These are phyloP conservation scores for Chrysoporthe deuterocubensis DNA, from an alignment of 2,329 filamentous ascomycete genomes.

Conservation along the genomic window DNA sequence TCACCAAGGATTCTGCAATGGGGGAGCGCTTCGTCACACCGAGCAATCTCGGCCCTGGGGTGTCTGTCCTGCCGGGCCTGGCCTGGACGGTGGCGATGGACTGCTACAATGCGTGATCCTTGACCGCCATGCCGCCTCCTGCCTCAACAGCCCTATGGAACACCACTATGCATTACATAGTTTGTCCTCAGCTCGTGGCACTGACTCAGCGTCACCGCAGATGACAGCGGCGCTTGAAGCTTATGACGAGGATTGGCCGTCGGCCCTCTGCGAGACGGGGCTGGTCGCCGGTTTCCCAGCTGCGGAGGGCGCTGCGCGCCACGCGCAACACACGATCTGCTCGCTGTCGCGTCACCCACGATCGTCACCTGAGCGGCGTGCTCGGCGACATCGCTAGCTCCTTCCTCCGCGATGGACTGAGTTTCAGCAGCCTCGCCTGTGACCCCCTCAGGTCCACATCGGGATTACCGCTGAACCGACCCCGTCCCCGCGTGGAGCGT, in stretches of 20 bases:
- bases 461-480: constrained; percentile 19
- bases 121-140: neutral
- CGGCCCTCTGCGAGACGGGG: neutral
- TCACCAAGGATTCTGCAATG: constrained; percentile 1
- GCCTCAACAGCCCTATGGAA: constrained; percentile 8
- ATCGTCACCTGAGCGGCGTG: neutral
- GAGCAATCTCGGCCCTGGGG: constrained; percentile 5
- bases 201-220: constrained; percentile 1
- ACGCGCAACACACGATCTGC: neutral
- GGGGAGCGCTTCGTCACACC: neutral
- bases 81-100: neutral
- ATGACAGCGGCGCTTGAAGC: neutral
- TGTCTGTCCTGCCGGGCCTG: neutral
- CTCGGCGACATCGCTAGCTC: constrained; percentile 1
- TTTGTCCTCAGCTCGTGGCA: neutral
- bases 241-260: neutral
- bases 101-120: neutral
- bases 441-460: constrained; percentile 9
- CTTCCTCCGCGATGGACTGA: neutral
- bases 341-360: neutral
- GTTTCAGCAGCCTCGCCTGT: constrained; percentile 18
- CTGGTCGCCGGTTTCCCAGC: neutral
- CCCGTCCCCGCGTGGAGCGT: constrained; percentile 20
- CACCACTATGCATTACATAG: neutral
- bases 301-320: neutral